Percentiles rank a stretch among this genome's conserved stretches.
phyloP scores from a whole-genome alignment of 2,329 filamentous ascomycete species.

The Aureobasidium sp. region DNA sequence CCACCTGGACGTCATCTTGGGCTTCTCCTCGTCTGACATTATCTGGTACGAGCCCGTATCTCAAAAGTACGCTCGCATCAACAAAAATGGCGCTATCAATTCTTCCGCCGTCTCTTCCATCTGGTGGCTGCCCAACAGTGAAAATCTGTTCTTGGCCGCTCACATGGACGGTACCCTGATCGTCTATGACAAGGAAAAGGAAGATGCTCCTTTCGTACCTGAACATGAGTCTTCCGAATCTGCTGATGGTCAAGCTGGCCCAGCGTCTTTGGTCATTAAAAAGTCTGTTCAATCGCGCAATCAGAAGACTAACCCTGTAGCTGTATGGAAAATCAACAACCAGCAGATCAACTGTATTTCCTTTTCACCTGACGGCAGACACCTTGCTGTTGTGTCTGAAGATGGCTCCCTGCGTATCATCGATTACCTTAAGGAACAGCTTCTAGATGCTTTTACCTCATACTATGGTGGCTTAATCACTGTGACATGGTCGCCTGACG shows the following conservation, averaged over 20 bases:
- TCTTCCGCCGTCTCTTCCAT: slow-evolving; percentile 78
- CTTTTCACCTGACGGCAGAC: slow-evolving; percentile 82
- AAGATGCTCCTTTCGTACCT: slow-evolving; percentile 70
- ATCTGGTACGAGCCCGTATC: slow-evolving; percentile 98
- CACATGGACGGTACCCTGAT: slow-evolving; percentile 87
- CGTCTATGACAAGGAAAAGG: slow-evolving; percentile 96
- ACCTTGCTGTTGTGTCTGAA: slow-evolving; percentile 84
- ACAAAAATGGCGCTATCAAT: slow-evolving; percentile 93
- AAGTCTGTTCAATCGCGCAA: slow-evolving; percentile 93
- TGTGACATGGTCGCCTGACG: slow-evolving; percentile 96
- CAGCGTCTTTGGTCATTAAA: slow-evolving; percentile 57
- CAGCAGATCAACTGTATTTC: slow-evolving; percentile 85
- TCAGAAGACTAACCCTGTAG: slow-evolving; percentile 87
- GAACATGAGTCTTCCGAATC: slow-evolving; percentile 38
- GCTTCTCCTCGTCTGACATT: slow-evolving; percentile 92
- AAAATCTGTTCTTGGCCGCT: slow-evolving; percentile 84
- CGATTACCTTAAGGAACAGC: slow-evolving; percentile 81
- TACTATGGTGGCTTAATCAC: slow-evolving; percentile 93
- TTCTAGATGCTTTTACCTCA: slow-evolving; percentile 79
- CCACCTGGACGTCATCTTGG: slow-evolving; percentile 89
- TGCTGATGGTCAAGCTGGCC: slow-evolving; percentile 33
- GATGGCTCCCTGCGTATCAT: slow-evolving; percentile 85
- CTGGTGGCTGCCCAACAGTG: slow-evolving; percentile 87
- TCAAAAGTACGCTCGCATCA: slow-evolving; percentile 89
- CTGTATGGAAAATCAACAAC: slow-evolving; percentile 86